phyloP scores from a whole-genome alignment of 2,329 filamentous ascomycete species.

The Exutisphaerella laricina region DNA sequence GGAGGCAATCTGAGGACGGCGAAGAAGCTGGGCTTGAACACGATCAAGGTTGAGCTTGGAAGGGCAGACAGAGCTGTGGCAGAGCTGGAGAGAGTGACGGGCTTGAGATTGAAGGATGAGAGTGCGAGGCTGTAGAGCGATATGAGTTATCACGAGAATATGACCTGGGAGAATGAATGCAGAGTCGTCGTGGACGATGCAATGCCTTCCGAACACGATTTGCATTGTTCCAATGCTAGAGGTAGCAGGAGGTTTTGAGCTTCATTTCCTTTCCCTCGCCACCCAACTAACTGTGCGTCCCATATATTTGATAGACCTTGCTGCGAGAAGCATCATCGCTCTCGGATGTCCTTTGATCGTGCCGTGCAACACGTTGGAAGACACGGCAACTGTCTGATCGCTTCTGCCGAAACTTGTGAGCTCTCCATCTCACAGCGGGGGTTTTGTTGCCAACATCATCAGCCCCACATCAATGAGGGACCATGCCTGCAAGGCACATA shows the following conservation, averaged over 20 bases:
- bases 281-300: too few species aligned
- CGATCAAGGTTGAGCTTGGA: conserved; percentile 78
- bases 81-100: conserved; percentile 70
- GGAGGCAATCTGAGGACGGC: conserved; percentile 85
- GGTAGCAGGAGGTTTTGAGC: too few species aligned
- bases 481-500: background rate
- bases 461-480: conserved; percentile 3
- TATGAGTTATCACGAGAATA: too few species aligned
- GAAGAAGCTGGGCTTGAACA: conserved; percentile 66
- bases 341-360: too few species aligned
- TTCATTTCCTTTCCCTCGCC: too few species aligned
- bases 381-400: conserved; percentile 1
- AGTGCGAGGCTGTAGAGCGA: conserved; percentile 13
- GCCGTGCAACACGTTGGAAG: background rate
- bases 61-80: conserved; percentile 73
- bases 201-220: too few species aligned
- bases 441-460: too few species aligned
- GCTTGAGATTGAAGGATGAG: conserved; percentile 41
- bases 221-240: too few species aligned
- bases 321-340: too few species aligned
- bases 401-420: conserved; percentile 5
- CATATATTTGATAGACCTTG: too few species aligned
- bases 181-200: too few species aligned
- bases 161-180: too few species aligned
- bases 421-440: conserved; percentile 1